Evolutionary conservation across 768 basidiomycete genomes (phyloP).

Genomic region (Leucosporidium creatinivorum): DNA sequence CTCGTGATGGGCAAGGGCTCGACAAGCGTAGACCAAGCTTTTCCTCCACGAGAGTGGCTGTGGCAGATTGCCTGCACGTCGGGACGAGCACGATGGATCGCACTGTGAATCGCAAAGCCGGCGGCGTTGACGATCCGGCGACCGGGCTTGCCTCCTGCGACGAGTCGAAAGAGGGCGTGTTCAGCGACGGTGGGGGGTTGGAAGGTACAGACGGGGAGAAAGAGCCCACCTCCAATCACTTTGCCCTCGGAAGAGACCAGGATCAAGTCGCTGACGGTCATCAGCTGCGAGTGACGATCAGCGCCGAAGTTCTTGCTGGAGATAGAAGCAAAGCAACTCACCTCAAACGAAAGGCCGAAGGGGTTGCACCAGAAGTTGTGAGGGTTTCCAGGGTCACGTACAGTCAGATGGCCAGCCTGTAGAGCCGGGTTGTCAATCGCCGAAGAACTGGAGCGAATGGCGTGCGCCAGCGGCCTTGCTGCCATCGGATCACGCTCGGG

Average conservation of each 20-base stretch:
- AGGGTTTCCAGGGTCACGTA: slow-evolving; percentile 7
- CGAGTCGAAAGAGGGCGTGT: too few species aligned
- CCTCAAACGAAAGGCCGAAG: neutral
- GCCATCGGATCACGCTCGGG: too few species aligned
- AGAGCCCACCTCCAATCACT: slow-evolving; percentile 33
- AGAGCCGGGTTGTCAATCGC: neutral
- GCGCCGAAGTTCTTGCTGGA: neutral
- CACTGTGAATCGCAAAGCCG: slow-evolving; percentile 36
- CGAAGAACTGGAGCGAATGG: neutral
- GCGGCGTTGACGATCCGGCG: slow-evolving; percentile 43
- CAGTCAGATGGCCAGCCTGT: slow-evolving; percentile 28
- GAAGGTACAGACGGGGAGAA: too few species aligned
- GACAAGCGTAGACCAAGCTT: slow-evolving; percentile 50
- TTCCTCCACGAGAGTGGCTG: slow-evolving; percentile 42
- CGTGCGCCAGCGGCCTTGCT: too few species aligned
- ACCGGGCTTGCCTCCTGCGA: slow-evolving; percentile 40
- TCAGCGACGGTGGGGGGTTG: too few species aligned
- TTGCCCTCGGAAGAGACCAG: slow-evolving; percentile 41
- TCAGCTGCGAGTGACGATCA: neutral
- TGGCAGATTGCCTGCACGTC: slow-evolving; percentile 43
- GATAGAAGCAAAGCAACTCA: neutral
- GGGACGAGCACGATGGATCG: slow-evolving; percentile 43
- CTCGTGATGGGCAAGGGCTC: slow-evolving; percentile 5
- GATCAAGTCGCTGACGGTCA: slow-evolving; percentile 27
- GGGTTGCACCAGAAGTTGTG: slow-evolving; percentile 22